phyloP scores from a whole-genome alignment of 805 yeast genomes.

The Blastobotrys peoriensis region DNA sequence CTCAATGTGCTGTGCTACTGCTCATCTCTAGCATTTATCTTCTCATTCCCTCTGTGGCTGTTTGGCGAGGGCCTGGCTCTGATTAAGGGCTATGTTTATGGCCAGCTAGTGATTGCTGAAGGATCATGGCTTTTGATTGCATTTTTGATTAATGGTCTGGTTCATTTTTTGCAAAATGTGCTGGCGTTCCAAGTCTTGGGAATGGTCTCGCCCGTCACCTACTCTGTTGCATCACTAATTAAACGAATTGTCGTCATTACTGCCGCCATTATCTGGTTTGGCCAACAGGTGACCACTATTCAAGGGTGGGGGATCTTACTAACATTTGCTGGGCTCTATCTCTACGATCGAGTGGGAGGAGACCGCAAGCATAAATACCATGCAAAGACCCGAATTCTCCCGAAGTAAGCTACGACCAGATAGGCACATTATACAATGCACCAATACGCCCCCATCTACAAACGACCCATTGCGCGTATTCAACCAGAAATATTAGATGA shows the following conservation, averaged over 20 bases:
- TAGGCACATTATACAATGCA: not conserved
- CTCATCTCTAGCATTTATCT: constrained; percentile 61
- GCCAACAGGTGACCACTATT: constrained; percentile 34
- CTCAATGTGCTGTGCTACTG: constrained; percentile 76
- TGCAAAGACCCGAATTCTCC: not conserved
- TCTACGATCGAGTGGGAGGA: constrained; percentile 38
- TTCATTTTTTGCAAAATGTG: constrained; percentile 75
- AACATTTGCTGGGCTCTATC: constrained; percentile 36
- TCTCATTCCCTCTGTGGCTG: constrained; percentile 71
- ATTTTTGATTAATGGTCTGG: constrained; percentile 59
- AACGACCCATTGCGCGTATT: too few relatives aligned
- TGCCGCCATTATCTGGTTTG: constrained; percentile 64
- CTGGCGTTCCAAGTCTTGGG: constrained; percentile 78
- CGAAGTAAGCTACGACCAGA: constrained; percentile 7
- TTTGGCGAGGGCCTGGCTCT: constrained; percentile 45
- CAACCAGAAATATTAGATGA: too few relatives aligned
- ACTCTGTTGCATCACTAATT: constrained; percentile 81
- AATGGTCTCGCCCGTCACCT: constrained; percentile 74
- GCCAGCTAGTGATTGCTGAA: constrained; percentile 2
- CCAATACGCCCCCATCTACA: too few relatives aligned
- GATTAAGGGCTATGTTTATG: constrained; percentile 9
- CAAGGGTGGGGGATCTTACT: constrained; percentile 39
- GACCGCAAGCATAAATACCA: constrained; percentile 20
- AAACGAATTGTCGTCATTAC: constrained; percentile 81
- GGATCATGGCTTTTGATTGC: constrained; percentile 35